Base-by-base conservation (phyloP, 2,329 filamentous ascomycete species). In the Sporothrix brunneoviolacea region DNA sequence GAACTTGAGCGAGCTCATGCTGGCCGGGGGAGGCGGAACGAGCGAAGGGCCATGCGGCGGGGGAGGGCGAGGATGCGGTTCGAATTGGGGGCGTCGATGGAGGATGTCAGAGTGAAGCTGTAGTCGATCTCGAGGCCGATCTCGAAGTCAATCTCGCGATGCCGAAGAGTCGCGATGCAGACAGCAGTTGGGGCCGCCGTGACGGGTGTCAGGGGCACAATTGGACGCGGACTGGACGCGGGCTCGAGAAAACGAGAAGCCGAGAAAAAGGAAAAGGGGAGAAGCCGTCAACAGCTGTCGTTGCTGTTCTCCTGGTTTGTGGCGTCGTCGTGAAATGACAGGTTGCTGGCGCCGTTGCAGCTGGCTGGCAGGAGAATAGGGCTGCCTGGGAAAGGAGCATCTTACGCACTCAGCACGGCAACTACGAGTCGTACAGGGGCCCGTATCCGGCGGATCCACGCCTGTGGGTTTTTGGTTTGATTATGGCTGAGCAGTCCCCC, bases 1-100 rank as follows among this genome's bases (percentile, higher is more conserved):
- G 66, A 98, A 98, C 62, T 96, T 91, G 62, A 95, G 84, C 59
- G 93, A 97, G 77, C 86, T 95, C 74, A 95, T 86, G 60, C 82
- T 85, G 64, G 82, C 62, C 72, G 64, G 61, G 60, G 57, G 59
- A 59, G 58, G 55, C 57, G 59, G 64, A 60, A 64, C 64, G 60
- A 58, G 56, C 65, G 61, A 67, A 66, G 59, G 65, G 70, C 66
- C 74, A 76, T 76, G 66, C 72, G 73, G 55, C 48, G 47, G 39
- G 22, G 44, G 28, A 16, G 30, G 32, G 5, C 3, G 35, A 24
- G n/a, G 21, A 22, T 27, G 27, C 15, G 19, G 36, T n/a, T n/a
- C n/a, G n/a, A n/a, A n/a, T n/a, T n/a, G n/a, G n/a, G n/a, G n/a
- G n/a, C n/a, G n/a, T n/a, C n/a, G 8, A 15, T 28, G 36, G 32